phyloP scores from a whole-genome alignment of 2,329 filamentous ascomycete species.

The Trichoderma koningiopsis region DNA sequence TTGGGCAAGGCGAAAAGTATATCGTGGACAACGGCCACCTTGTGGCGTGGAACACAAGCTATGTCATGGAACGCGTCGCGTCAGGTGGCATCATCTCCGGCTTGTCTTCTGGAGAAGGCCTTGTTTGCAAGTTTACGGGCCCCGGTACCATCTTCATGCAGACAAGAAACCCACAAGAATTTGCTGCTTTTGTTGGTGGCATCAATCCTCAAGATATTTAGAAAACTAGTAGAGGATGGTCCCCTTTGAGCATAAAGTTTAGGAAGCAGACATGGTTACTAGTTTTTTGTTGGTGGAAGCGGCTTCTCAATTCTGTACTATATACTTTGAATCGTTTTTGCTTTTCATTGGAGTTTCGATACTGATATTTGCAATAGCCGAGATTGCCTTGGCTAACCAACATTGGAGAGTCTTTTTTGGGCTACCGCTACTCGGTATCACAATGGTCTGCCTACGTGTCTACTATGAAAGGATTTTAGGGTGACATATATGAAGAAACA shows the following conservation, averaged over 20 bases:
- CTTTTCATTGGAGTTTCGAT: background rate
- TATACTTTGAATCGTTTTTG: background rate
- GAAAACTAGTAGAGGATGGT: background rate
- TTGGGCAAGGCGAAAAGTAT: constrained; percentile 76
- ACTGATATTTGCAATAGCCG: background rate
- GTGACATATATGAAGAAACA: background rate
- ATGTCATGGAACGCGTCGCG: constrained; percentile 84
- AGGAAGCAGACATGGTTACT: background rate
- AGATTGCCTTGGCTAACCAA: background rate
- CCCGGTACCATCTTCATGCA: constrained; percentile 92
- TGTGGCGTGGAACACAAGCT: constrained; percentile 96
- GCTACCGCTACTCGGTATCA: background rate
- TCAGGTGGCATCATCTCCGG: constrained; percentile 93
- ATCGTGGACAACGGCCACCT: constrained; percentile 92
- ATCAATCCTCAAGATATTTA: constrained; percentile 42
- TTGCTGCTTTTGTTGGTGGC: constrained; percentile 55
- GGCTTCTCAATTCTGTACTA: background rate
- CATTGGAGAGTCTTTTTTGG: background rate
- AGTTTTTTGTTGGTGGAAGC: background rate
- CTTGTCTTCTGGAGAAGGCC: constrained; percentile 76
- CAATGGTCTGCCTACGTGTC: background rate
- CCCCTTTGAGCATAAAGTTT: background rate
- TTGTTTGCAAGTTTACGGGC: constrained; percentile 92
- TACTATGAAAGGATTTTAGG: background rate
- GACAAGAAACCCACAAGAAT: constrained; percentile 76